phyloP scores from a whole-genome alignment of 176 grass and related monocot genomes.

The Ensete glaucum region DNA sequence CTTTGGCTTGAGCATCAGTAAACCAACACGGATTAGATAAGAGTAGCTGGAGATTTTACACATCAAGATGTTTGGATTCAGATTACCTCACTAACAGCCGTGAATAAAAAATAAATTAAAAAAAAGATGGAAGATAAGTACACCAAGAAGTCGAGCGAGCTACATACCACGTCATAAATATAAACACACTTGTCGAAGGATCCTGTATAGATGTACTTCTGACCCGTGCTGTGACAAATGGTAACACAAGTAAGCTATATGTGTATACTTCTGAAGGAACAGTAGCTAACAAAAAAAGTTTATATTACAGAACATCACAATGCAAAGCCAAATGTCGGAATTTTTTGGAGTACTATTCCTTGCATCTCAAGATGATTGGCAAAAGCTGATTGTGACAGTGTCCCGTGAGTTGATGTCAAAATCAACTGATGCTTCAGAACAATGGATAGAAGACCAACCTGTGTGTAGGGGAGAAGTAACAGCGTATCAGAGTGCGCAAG shows the following conservation, averaged over 20 bases:
- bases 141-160: constrained; percentile 3
- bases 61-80: neutral
- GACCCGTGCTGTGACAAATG: constrained; percentile 59
- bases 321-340: no score
- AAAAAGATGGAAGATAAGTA: neutral
- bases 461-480: constrained; percentile 84
- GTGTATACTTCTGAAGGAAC: no score
- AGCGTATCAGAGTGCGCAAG: constrained; percentile 73
- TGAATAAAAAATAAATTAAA: neutral
- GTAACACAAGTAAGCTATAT: neutral
- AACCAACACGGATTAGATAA: neutral
- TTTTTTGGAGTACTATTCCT: no score
- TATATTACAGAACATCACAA: no score
- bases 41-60: neutral
- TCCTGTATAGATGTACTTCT: constrained; percentile 96
- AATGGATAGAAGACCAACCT: constrained; percentile 32
- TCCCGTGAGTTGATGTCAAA: no score
- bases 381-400: neutral
- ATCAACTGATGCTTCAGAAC: neutral
- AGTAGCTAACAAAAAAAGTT: neutral
- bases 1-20: neutral
- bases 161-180: constrained; percentile 84
- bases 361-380: neutral
- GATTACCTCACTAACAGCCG: no score
- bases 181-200: constrained; percentile 63